Conservation (phyloP, 2,329 filamentous ascomycete species). For the Epichloe uncinata region DNA sequence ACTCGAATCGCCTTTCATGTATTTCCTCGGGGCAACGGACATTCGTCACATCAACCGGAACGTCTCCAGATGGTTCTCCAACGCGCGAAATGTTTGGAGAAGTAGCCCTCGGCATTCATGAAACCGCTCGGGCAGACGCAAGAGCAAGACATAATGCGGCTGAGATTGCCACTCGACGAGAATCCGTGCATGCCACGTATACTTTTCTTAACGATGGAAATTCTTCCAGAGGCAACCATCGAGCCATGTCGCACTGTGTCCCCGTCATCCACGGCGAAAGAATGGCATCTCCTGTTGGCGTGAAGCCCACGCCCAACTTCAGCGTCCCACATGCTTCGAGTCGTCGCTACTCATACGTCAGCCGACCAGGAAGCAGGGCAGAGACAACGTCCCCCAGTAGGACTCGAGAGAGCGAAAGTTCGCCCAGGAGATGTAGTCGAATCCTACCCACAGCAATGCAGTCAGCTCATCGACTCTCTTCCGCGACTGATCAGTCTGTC, state of each 20-base stretch:
- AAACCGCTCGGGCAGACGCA: conserved; percentile 20
- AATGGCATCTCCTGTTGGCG: conserved; percentile 5
- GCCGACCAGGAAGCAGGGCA: conserved; percentile 12
- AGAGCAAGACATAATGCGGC: conserved; percentile 38
- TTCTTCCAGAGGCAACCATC: not conserved
- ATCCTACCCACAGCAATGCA: conserved; percentile 33
- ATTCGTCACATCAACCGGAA: conserved; percentile 42
- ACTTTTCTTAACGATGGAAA: conserved; percentile 25
- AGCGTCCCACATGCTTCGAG: conserved; percentile 35
- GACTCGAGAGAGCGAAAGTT: not conserved
- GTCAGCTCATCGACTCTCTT: conserved; percentile 38
- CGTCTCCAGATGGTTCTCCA: conserved; percentile 45
- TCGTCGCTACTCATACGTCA: conserved; percentile 31
- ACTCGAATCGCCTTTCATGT: conserved; percentile 42
- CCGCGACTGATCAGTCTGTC: conserved; percentile 33
- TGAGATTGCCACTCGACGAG: conserved; percentile 36
- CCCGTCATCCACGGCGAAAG: conserved; percentile 4
- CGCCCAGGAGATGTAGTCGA: conserved; percentile 10
- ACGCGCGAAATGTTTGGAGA: conserved; percentile 26
- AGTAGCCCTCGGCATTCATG: conserved; percentile 20
- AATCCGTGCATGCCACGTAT: conserved; percentile 36
- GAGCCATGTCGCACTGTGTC: conserved; percentile 7
- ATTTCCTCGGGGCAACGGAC: conserved; percentile 49
- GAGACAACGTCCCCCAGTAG: conserved; percentile 4
- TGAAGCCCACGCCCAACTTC: conserved; percentile 34